A percentile compares a stretch with the other conserved stretches of the same genome.
phyloP scores from a whole-genome alignment of 2,329 filamentous ascomycete genomes.

The Samsoniella hepiali region DNA sequence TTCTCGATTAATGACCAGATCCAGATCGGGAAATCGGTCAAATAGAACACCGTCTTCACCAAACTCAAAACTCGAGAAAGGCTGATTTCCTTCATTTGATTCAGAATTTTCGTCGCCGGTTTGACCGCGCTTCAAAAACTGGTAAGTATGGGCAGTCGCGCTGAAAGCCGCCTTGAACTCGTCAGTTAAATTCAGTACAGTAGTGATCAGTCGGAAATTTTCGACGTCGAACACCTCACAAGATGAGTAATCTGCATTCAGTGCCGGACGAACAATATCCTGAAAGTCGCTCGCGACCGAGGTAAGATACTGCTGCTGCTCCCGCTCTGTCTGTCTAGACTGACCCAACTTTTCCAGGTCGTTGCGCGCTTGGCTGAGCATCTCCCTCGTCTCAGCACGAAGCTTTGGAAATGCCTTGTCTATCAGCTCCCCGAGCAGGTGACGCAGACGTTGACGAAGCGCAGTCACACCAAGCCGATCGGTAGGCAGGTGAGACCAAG shows the following conservation, averaged over 20 bases:
- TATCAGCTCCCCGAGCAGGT: slow-evolving; percentile 29
- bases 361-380: slow-evolving; percentile 14
- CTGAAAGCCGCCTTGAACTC: slow-evolving; percentile 20
- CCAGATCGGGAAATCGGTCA: slow-evolving; percentile 13
- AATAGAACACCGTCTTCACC: too few relatives aligned
- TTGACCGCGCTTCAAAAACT: slow-evolving; percentile 14
- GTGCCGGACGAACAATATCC: slow-evolving; percentile 16
- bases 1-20: neutral
- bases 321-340: slow-evolving; percentile 18
- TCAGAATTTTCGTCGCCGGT: neutral
- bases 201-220: slow-evolving; percentile 24
- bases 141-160: slow-evolving; percentile 19
- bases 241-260: slow-evolving; percentile 21
- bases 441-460: slow-evolving; percentile 24
- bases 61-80: too few relatives aligned
- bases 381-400: slow-evolving; percentile 22
- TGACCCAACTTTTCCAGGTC: slow-evolving; percentile 20
- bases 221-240: slow-evolving; percentile 18
- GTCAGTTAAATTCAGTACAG: slow-evolving; percentile 23
- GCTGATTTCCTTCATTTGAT: too few relatives aligned
- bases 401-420: slow-evolving; percentile 29
- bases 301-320: slow-evolving; percentile 23
- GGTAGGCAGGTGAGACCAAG: slow-evolving; percentile 20
- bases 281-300: slow-evolving; percentile 24
- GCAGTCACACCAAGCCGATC: slow-evolving; percentile 26